These are phyloP conservation scores for Russula compacta DNA, from an alignment of 768 basidiomycete species.

Conservation along the genomic window DNA sequence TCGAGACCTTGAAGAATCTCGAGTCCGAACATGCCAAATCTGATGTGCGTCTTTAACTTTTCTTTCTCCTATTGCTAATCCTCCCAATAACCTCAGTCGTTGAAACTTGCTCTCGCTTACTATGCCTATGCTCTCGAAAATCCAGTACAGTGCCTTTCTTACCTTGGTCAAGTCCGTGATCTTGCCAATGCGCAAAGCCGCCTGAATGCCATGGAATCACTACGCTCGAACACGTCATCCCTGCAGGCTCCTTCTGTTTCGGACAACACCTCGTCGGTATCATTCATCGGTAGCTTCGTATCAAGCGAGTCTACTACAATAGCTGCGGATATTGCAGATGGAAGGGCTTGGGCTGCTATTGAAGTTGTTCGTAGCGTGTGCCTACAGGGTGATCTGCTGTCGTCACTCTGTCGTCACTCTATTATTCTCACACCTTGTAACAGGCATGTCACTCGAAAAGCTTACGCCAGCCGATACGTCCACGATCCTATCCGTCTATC, in stretches of 20 bases:
- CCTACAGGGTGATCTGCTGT: constrained; percentile 51
- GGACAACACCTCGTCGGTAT: constrained; percentile 32
- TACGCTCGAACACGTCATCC: constrained; percentile 33
- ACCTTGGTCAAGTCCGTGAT: constrained; percentile 47
- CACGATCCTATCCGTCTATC: constrained; percentile 50
- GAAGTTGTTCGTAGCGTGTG: constrained; percentile 72
- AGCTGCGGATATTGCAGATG: constrained; percentile 53
- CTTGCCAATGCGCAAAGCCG: constrained; percentile 46
- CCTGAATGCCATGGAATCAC: constrained; percentile 37
- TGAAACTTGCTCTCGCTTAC: constrained; percentile 64
- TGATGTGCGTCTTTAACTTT: constrained; percentile 38
- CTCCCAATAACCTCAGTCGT: constrained; percentile 37
- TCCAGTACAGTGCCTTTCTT: constrained; percentile 51
- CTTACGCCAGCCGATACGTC: constrained; percentile 40
- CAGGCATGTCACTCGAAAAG: constrained; percentile 73
- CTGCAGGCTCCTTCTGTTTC: constrained; percentile 31
- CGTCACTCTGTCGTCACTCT: background rate
- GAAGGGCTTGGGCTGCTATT: constrained; percentile 59
- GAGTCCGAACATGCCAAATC: constrained; percentile 15
- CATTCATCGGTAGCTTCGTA: constrained; percentile 42
- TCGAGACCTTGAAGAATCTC: constrained; percentile 12
- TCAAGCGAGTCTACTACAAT: constrained; percentile 35
- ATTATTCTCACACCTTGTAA: background rate
- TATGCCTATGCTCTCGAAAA: constrained; percentile 70
- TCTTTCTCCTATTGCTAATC: constrained; percentile 5